phyloP scores from a whole-genome alignment of 768 basidiomycete genomes.

The Pholiota molesta region DNA sequence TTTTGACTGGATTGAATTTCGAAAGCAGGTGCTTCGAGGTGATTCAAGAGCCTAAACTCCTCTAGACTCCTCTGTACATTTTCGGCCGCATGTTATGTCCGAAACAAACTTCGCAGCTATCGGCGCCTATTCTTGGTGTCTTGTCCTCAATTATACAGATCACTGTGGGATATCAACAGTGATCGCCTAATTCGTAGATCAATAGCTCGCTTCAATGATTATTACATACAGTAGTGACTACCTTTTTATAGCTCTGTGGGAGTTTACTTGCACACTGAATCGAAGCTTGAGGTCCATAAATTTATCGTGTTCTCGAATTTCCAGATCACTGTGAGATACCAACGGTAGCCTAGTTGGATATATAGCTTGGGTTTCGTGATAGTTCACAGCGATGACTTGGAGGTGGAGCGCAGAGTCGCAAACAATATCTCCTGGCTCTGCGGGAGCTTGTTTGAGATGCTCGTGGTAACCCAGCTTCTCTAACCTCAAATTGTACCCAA shows the following conservation, averaged over 20 bases:
- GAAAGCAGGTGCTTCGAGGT: not conserved
- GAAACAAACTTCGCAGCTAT: not conserved
- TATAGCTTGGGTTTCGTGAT: not conserved
- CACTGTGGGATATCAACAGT: not conserved
- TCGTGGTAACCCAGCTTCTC: not conserved
- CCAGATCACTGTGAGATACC: too few relatives aligned
- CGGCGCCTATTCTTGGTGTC: not conserved
- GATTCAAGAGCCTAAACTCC: not conserved
- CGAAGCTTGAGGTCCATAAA: too few relatives aligned
- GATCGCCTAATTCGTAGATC: not conserved
- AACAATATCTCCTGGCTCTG: not conserved
- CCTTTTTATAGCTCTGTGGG: too few relatives aligned
- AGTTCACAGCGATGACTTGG: not conserved
- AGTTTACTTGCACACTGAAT: too few relatives aligned
- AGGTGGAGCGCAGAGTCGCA: too few relatives aligned
- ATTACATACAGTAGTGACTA: too few relatives aligned
- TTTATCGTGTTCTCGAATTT: too few relatives aligned
- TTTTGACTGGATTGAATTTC: too few relatives aligned
- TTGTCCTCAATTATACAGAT: not conserved
- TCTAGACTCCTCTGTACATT: not conserved
- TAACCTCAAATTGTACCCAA: not conserved
- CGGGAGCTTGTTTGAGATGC: not conserved
- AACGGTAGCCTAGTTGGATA: too few relatives aligned
- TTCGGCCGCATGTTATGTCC: not conserved
- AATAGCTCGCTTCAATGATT: not conserved